Conservation (phyloP, 106 monocot species). For the Dioscorea zingiberensis region DNA sequence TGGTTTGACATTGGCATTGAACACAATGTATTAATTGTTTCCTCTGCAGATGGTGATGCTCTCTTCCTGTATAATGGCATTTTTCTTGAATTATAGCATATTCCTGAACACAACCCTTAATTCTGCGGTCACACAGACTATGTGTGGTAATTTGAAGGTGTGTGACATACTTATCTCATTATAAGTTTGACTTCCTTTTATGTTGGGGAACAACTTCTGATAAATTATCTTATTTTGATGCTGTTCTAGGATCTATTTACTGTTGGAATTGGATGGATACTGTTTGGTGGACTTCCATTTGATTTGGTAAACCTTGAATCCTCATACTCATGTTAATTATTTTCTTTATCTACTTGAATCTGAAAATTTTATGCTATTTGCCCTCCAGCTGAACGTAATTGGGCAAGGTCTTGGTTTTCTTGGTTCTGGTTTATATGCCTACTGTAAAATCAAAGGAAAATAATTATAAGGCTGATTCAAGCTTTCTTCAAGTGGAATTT, state of each 20-base stretch:
- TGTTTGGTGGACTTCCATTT: conserved; percentile 94
- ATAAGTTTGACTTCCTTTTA: background rate
- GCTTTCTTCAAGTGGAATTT: too few relatives aligned
- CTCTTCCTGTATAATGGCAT: conserved; percentile 79
- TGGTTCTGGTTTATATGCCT: too few relatives aligned
- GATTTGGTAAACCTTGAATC: conserved; percentile 50
- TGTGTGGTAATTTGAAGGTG: conserved; percentile 96
- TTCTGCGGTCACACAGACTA: conserved; percentile 87
- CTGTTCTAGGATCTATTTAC: conserved; percentile 74
- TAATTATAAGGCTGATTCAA: too few relatives aligned
- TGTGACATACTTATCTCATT: background rate
- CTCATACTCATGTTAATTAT: too few relatives aligned
- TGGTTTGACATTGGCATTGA: too few relatives aligned
- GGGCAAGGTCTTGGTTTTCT: too few relatives aligned
- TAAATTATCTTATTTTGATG: background rate
- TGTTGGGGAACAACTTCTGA: background rate
- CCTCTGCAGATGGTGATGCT: conserved; percentile 72
- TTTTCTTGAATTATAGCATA: conserved; percentile 88
- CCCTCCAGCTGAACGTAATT: too few relatives aligned
- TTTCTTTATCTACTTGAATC: too few relatives aligned
- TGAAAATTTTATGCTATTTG: too few relatives aligned
- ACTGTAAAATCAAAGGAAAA: too few relatives aligned
- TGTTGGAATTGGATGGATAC: conserved; percentile 74
- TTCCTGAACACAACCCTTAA: conserved; percentile 90
- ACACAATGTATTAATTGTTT: too few relatives aligned